Percentiles rank a stretch among this genome's conserved stretches.
Evolutionary conservation across 352 stramenopile genomes (phyloP).

Genomic region (Phytopythium oedochilum): DNA sequence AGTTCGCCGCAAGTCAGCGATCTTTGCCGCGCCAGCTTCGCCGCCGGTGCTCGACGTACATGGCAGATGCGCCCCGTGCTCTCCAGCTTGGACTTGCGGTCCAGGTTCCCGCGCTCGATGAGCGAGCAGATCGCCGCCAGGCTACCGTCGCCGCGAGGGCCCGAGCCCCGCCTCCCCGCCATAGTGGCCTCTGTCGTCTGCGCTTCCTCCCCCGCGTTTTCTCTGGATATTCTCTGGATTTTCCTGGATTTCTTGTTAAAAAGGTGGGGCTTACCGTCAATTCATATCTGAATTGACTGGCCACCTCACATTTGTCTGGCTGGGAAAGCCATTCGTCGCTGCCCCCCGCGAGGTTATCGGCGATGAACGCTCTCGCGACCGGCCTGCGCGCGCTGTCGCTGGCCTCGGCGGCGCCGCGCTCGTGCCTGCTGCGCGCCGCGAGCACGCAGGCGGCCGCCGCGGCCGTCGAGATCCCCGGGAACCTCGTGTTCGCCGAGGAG

Average conservation of each 20-base stretch:
- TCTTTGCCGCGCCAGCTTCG: too few species aligned
- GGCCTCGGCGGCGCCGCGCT: conserved; percentile 23
- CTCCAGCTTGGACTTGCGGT: conserved; percentile 87
- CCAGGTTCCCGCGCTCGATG: conserved; percentile 76
- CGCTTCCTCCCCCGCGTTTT: not conserved
- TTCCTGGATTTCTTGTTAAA: not conserved
- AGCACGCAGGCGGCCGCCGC: conserved; percentile 29
- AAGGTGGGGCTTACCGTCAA: not conserved
- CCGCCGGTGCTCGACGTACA: conserved; percentile 19
- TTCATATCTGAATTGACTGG: conserved; percentile 3
- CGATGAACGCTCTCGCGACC: conserved; percentile 56
- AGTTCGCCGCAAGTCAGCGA: too few species aligned
- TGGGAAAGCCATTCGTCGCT: conserved; percentile 5
- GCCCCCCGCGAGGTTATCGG: conserved; percentile 2
- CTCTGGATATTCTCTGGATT: not conserved
- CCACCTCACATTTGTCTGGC: not conserved
- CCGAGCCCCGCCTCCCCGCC: conserved; percentile 25
- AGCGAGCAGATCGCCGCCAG: conserved; percentile 79
- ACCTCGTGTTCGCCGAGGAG: conserved; percentile 70
- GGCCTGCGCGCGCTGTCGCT: conserved; percentile 51
- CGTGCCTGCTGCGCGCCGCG: conserved; percentile 24
- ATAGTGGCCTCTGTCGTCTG: not conserved
- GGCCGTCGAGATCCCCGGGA: conserved; percentile 30
- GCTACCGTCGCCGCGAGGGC: conserved; percentile 37
- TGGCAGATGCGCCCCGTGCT: conserved; percentile 79